Base-by-base conservation (phyloP, 257 asterid species). In the Solanum chaucha region DNA sequence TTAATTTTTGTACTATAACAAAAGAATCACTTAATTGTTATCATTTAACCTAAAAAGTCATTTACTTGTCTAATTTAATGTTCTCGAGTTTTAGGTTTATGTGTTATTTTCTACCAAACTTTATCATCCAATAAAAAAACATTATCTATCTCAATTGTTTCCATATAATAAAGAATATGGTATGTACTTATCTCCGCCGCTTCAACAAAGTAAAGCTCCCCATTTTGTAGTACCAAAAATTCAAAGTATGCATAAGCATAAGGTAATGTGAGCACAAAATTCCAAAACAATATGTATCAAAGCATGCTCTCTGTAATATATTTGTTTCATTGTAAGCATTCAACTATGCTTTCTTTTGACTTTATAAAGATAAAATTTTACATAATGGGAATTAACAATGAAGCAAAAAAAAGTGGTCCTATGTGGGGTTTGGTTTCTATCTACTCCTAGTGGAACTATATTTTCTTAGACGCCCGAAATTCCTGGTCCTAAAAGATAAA, bases 281-380 rank as follows among this genome's bases (percentile, higher is more conserved):
- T 81, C 85, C 85, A 81, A 81, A 81, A 48, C 68, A 81, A 48
- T 81, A 81, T 81, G 68, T 81, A 81, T 81, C 85, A 81, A 81
- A 48, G 85, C 85, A 81, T 81, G 85, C 85, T 75, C 70, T 78
- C 15, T 44, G 65, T 44, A 46, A 78, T 78, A 78, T 78, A 24
- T 78, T 26, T 44, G 40, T 44, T 78, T 78, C 65, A n/a, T 78
- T 78, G 38, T 30, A 26, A 26, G 65, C 65, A 78, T 78, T 80
- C 85, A 80, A 46, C 67, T 46, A 28, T 81, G 85, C 44, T 48
- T 30, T 10, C 68, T 48, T 81, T 30, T 81, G 85, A 81, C 85
- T 81, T 81, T 81, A 0, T 81, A 81, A 81, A 55, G 64, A 81
- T 64, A 61, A 14, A 28, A 48, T 81, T 12, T 80, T 6, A 80